Evolutionary conservation across 2,329 filamentous ascomycete genomes (phyloP), one percentile per base, ranked within the genome.

Genomic region (Hirsutella thompsonii): DNA sequence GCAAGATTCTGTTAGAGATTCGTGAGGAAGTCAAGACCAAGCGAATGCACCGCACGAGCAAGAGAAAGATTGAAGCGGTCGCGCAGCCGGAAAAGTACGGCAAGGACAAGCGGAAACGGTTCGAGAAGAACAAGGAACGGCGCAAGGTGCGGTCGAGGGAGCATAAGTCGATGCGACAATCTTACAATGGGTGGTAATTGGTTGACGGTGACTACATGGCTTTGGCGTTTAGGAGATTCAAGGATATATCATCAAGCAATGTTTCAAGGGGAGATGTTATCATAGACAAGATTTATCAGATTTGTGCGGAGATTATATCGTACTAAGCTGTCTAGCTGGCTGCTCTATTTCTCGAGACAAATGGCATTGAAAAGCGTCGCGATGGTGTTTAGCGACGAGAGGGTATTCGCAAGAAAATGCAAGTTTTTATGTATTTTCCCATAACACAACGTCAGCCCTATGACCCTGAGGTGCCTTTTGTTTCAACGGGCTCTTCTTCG

Each of bases 1-100:
- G 89, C n/a, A 69, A 72, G 41, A 72, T 81, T 36, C 69, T 96
- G 54, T 61, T 84, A 32, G 72, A 73, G 33, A 85, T 93, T 6
- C 77, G 86, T 45, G 79, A 83, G 40, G 74, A 71, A 14, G 79
- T 92, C n/a, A 76, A 74, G 54, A 71, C 73, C 48, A 77, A 81
- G 53, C 71, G 92, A 49, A 77, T 86, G 56, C 76, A 79, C 53
- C 69, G 93, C 48, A 77, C 82, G 41, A 76, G 72, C 47, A 98
- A 98, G 74, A 76, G 92, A 53, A 85, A 86, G 62, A 85, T 96
- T 48, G 89, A 93, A 57, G 85, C 85, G 10, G 79, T 98, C 20
- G 74, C 74, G 38, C 76, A 83, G 54, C 92, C 92, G 2, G 90
- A 92, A 63, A 81, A 72, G 56, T 79, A 79, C 52, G 85, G 80